phyloP scores from a whole-genome alignment of 257 asterid genomes.

The Marsdenia floribunda region DNA sequence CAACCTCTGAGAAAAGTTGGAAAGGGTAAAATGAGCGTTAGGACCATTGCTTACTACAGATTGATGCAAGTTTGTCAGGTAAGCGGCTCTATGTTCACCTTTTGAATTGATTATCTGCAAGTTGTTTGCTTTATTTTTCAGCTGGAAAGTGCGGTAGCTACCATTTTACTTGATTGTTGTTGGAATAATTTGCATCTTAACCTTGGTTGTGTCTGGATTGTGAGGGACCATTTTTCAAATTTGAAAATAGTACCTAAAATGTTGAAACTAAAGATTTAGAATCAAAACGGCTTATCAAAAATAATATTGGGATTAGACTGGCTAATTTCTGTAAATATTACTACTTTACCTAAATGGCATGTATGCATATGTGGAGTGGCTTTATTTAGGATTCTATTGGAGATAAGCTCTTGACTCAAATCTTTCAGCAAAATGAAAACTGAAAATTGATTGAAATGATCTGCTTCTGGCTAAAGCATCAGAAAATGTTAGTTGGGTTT shows the following conservation, averaged over 20 bases:
- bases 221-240: no score
- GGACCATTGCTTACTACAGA: constrained; percentile 67
- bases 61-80: constrained; percentile 94
- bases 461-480: background rate
- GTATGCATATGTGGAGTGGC: background rate
- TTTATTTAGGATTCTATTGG: background rate
- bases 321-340: no score
- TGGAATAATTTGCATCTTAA: background rate
- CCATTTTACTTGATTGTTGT: background rate
- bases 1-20: constrained; percentile 34
- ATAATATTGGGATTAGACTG: no score
- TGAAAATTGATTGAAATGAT: background rate
- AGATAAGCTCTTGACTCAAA: background rate
- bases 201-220: background rate
- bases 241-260: no score
- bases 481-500: background rate
- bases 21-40: constrained; percentile 59
- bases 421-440: background rate
- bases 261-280: no score
- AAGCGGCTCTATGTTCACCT: constrained; percentile 4
- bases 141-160: background rate
- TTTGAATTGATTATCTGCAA: background rate
- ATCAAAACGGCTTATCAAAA: no score
- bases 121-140: background rate
- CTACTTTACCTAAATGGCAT: background rate